These are phyloP conservation scores for Mixia osmundae DNA, from an alignment of 1,284 basidiomycete genomes.

Conservation along the genomic window DNA sequence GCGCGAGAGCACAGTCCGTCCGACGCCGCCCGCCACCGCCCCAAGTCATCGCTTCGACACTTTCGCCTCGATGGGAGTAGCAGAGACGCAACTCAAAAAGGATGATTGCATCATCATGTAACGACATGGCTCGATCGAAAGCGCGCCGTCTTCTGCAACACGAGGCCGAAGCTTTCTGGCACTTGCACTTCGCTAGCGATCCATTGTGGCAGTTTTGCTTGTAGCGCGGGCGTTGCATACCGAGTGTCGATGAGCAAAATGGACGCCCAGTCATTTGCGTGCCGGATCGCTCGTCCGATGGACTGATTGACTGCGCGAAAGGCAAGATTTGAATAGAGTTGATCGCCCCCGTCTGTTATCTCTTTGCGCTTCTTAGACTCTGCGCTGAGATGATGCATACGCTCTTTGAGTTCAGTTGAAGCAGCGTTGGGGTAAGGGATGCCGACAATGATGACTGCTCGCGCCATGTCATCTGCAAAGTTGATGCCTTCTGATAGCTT, in stretches of 20 bases:
- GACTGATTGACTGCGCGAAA: constrained; percentile 65
- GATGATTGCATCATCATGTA: constrained; percentile 2
- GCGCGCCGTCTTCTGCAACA: constrained; percentile 28
- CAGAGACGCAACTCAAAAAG: neutral
- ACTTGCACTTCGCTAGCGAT: constrained; percentile 43
- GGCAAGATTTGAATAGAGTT: constrained; percentile 29
- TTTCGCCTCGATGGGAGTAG: neutral
- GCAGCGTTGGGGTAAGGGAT: constrained; percentile 80
- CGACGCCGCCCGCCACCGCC: neutral
- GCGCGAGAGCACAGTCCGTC: too few species aligned
- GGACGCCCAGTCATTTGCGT: constrained; percentile 42
- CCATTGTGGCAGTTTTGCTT: constrained; percentile 62
- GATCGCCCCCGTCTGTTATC: constrained; percentile 33
- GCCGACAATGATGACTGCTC: constrained; percentile 64
- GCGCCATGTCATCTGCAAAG: constrained; percentile 59
- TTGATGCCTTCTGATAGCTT: constrained; percentile 95
- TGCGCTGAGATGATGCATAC: constrained; percentile 69
- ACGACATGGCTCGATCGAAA: too few species aligned
- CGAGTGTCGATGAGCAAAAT: constrained; percentile 57
- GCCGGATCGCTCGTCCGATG: constrained; percentile 36
- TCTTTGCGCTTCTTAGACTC: constrained; percentile 23
- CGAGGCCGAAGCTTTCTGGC: constrained; percentile 45
- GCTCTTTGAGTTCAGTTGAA: constrained; percentile 71
- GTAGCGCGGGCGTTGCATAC: constrained; percentile 41
- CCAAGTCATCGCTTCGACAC: neutral